A percentile compares a stretch with the other conserved stretches of the same genome.
Evolutionary conservation across 2,329 filamentous ascomycete genomes (phyloP).

Genomic region (Fusarium hainanense): DNA sequence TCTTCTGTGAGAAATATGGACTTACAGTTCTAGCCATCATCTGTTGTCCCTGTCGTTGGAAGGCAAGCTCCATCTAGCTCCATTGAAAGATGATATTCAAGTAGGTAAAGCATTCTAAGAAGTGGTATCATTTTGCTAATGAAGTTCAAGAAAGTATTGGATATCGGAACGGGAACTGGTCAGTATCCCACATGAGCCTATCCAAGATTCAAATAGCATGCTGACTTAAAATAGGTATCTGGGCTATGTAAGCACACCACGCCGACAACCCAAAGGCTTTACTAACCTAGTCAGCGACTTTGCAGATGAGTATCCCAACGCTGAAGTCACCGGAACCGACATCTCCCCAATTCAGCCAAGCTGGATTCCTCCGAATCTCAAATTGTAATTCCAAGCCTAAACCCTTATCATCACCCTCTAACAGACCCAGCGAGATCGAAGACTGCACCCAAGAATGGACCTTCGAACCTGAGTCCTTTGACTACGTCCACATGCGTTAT

Average conservation of each 20-base stretch:
- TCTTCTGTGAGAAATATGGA: rapidly evolving
- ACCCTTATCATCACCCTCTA: rapidly evolving
- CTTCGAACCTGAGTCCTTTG: slow-evolving; percentile 55
- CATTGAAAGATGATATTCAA: slow-evolving; percentile 42
- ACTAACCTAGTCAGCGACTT: slow-evolving; percentile 56
- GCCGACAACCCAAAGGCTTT: rapidly evolving
- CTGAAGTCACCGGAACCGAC: slow-evolving; percentile 62
- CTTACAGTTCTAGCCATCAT: slow-evolving; percentile 16
- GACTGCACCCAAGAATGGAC: slow-evolving; percentile 49
- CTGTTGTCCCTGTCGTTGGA: slow-evolving; percentile 20
- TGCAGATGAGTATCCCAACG: slow-evolving; percentile 57
- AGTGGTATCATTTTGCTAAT: slow-evolving; percentile 5
- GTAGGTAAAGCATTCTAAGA: background rate
- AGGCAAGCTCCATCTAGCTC: slow-evolving; percentile 25
- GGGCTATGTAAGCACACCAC: slow-evolving; percentile 54
- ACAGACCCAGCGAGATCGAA: slow-evolving; percentile 38
- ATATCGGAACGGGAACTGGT: slow-evolving; percentile 67
- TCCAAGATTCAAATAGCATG: rapidly evolving
- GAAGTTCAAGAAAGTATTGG: slow-evolving; percentile 47
- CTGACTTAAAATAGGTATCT: slow-evolving; percentile 47
- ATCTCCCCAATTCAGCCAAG: slow-evolving; percentile 67
- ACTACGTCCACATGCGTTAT: slow-evolving; percentile 70
- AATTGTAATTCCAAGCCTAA: slow-evolving; percentile 40
- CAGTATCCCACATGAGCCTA: slow-evolving; percentile 1
- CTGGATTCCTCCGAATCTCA: slow-evolving; percentile 61